Percentiles rank a stretch among this genome's conserved stretches.
phyloP scores from a whole-genome alignment of 2,329 filamentous ascomycete genomes.

The Nothophoma quercina region DNA sequence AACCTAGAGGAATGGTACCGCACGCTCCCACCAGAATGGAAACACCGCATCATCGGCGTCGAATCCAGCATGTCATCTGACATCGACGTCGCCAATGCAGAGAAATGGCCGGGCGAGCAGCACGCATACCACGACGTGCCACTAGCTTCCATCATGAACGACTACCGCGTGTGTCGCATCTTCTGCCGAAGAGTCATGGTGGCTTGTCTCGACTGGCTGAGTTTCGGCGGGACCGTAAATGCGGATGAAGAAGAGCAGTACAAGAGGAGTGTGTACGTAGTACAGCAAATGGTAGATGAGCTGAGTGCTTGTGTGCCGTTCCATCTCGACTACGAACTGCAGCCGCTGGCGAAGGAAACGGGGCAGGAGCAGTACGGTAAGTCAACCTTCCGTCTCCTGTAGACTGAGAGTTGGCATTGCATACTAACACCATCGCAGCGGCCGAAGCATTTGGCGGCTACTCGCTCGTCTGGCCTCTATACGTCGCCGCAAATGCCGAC shows the following conservation, averaged over 20 bases:
- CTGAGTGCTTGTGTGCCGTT: conserved; percentile 51
- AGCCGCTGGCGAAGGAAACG: conserved; percentile 42
- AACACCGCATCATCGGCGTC: conserved; percentile 42
- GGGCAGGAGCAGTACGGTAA: conserved; percentile 47
- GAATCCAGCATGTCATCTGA: conserved; percentile 39
- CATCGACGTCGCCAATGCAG: conserved; percentile 38
- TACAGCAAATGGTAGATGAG: conserved; percentile 51
- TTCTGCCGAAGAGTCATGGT: conserved; percentile 51
- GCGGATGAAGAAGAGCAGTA: conserved; percentile 24
- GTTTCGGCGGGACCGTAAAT: conserved; percentile 16
- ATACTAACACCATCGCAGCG: conserved; percentile 33
- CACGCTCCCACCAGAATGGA: conserved; percentile 47
- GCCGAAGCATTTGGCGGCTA: conserved; percentile 51
- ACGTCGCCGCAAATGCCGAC: conserved; percentile 49
- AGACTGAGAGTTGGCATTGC: too few relatives aligned
- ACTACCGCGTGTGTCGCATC: conserved; percentile 52
- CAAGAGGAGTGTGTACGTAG: conserved; percentile 33
- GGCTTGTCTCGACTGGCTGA: conserved; percentile 43
- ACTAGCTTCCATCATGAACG: conserved; percentile 51
- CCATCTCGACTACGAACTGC: conserved; percentile 49
- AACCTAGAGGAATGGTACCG: conserved; percentile 49
- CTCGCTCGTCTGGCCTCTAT: conserved; percentile 52
- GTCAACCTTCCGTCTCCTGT: not conserved
- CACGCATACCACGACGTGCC: conserved; percentile 51
- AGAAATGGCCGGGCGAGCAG: conserved; percentile 49